Base-by-base conservation (phyloP, 202 grass and related monocot genomes). In the Panicum hallii region DNA sequence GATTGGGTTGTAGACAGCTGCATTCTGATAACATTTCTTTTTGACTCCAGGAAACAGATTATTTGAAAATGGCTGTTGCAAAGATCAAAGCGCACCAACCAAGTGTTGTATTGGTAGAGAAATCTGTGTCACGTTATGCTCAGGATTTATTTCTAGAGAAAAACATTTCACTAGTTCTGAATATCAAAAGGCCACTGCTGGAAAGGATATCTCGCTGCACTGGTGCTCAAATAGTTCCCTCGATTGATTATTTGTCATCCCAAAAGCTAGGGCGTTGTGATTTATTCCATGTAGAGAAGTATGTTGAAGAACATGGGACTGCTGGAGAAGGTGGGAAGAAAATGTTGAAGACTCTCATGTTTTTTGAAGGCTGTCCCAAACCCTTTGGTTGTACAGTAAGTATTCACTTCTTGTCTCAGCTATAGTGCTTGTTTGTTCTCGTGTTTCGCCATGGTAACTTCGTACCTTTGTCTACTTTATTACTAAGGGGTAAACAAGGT, bases 331-430 rank as follows among this genome's bases (percentile, higher is more conserved):
- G 79, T 73, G 93, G 93, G 47, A 99, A 91, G 82, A 95, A 99
- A 86, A 71, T 83, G 68, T 68, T 95, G 52, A 99, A 99, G 84
- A 95, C 90, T 12, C 94, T 99, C 80, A 96, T 99, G 96, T 99
- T 92, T 94, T 96, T 99, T 77, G 86, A 95, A 90, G 91, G 94
- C 22, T 99, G 96, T 63, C 91, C 93, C 61, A 99, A 92, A 73
- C 96, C 96, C 16, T 94, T 99, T 32, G 96, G 96, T 88, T 99
- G 88, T 84, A 99, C 96, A 54, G 96, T 99, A 92, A 95, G 93
- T 99, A 79, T 79, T 85, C 81, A 68, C 17, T 75, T 82, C n/a
- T 50, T 75, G 52, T 48, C 17, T 79, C 15, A 63, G 7, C 67
- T 87, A 74, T 44, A 63, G 6, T 11, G 6, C 23, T 79, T 84